Evolutionary conservation across 768 basidiomycete species (phyloP), one percentile per base, ranked within the genome.

Genomic region (Suillus bovinus): DNA sequence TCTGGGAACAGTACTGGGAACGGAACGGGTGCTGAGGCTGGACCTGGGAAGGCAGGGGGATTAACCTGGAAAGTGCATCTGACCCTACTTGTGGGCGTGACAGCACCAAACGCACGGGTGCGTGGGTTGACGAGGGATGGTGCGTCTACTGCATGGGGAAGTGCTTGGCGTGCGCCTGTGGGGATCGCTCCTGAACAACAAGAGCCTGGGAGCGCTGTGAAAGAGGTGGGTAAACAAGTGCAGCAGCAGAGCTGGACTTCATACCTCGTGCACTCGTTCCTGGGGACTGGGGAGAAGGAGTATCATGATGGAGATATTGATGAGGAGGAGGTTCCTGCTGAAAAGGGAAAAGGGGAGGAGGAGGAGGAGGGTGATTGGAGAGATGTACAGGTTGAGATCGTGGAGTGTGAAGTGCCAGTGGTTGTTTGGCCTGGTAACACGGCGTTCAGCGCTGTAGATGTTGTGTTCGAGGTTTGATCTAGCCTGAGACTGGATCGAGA

Each of bases 351-450:
- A 41, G 17, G 80, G 58, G 82, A 77, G n/a, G 10, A 22, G n/a
- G 41, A 73, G 81, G 78, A 5, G 85, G 85, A 86, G 62, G 81
- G 79, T 6, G 87, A 80, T 1, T 94, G 90, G 92, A 69, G 69
- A 59, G 86, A 88, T 62, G 82, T 91, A 13, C 79, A 74, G 69
- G 81, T 89, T 29, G 95, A 98, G 82, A 91, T 88, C 63, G 94
- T 99, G 20, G 96, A 97, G 74, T 97, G 95, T 69, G 92, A 95
- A 73, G 91, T 99, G 47, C 93, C 93, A 22, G 85, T 99, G 61
- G 85, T 75, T 67, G 90, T 97, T 1, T 95, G 90, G 84, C 88
- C 94, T 13, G 93, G 93, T 49, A 94, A 93, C 76, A 96, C 93
- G 5, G 90, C 88, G 49, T 94, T 92, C 76, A 88, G 85, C 74